Evolutionary conservation across 1,284 basidiomycete species (phyloP), one percentile per base, ranked within the genome.

Genomic region (Cystobasidiaceae sp.): DNA sequence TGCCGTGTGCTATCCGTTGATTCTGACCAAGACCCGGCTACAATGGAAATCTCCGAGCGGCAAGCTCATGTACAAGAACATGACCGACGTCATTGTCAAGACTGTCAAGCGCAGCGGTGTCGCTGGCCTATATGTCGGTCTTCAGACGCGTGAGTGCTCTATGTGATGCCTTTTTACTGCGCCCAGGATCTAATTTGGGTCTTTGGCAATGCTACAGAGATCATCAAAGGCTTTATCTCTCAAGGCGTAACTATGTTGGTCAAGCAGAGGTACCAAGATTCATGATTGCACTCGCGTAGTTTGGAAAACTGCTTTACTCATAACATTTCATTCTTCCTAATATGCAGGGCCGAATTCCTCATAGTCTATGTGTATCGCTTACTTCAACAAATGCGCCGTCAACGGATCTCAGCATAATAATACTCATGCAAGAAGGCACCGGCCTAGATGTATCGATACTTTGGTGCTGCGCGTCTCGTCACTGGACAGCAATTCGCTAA

Each of bases 71-170:
- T 70, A 69, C 58, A 25, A 61, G 1, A 68, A 69, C 15, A 71
- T 73, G 66, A 55, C 68, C 41, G 68, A 72, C 52, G 68, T 75
- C 11, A 68, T 73, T 41, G 56, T 56, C 23, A 71, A 71, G 34
- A 61, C 74, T 19, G 89, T 93, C 71, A 74, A 80, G 70, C 84
- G 86, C 56, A 90, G 93, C 75, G 90, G 92, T 0, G 68, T 91
- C 27, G 79, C 78, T 70, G 91, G 92, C 1, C 77, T 94, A 13
- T 96, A 93, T 80, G 88, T 85, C 72, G 92, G 92, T 4, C 82
- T 92, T 39, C 81, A 83, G 23, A 89, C 85, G 74, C 94, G 48
- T 58, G 23, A 28, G 51, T 28, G 8, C 7, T 13, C 46, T 23
- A 23, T 19, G 8, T 4, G 15, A 21, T 11, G 46, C n/a, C 23